Percentiles rank a stretch among this genome's conserved stretches.
These are phyloP conservation scores for Russula brevipes DNA, from an alignment of 768 basidiomycete species.

Conservation along the genomic window DNA sequence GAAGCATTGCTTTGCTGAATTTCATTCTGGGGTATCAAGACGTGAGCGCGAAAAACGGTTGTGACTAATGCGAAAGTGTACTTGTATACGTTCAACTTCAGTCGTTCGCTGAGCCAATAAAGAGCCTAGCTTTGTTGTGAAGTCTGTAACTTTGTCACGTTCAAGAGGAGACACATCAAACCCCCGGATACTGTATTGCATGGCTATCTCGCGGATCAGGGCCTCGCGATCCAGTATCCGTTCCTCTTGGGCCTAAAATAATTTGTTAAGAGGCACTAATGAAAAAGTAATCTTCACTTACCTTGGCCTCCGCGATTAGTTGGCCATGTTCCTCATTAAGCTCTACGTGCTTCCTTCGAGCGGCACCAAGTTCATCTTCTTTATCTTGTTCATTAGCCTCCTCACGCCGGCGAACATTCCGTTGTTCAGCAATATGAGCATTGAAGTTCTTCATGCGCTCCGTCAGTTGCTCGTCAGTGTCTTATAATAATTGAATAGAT, in stretches of 20 bases:
- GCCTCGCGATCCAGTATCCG: conserved; percentile 68
- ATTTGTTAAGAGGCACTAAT: not conserved
- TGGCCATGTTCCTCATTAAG: conserved; percentile 60
- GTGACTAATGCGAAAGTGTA: conserved; percentile 29
- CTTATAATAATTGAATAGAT: conserved; percentile 34
- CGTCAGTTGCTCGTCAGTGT: conserved; percentile 67
- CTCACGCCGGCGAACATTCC: conserved; percentile 44
- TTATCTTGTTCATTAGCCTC: conserved; percentile 53
- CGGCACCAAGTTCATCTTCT: conserved; percentile 51
- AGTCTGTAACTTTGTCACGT: conserved; percentile 66
- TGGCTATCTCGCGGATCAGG: conserved; percentile 62
- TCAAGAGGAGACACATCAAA: conserved; percentile 67
- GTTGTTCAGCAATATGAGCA: conserved; percentile 48
- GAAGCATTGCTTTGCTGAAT: conserved; percentile 54
- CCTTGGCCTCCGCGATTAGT: conserved; percentile 70
- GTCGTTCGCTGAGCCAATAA: conserved; percentile 55
- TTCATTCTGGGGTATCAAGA: conserved; percentile 42
- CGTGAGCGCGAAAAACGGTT: not conserved
- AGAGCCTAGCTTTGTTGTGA: conserved; percentile 60
- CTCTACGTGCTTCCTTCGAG: conserved; percentile 50
- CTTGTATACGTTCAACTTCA: conserved; percentile 67
- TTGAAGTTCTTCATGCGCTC: conserved; percentile 54
- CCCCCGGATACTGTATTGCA: conserved; percentile 66
- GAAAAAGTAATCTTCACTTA: conserved; percentile 26
- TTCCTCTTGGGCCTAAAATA: conserved; percentile 60